A percentile compares a stretch with the other conserved stretches of the same genome.
phyloP scores from a whole-genome alignment of 768 basidiomycete species.

The Botryobasidium botryosum region DNA sequence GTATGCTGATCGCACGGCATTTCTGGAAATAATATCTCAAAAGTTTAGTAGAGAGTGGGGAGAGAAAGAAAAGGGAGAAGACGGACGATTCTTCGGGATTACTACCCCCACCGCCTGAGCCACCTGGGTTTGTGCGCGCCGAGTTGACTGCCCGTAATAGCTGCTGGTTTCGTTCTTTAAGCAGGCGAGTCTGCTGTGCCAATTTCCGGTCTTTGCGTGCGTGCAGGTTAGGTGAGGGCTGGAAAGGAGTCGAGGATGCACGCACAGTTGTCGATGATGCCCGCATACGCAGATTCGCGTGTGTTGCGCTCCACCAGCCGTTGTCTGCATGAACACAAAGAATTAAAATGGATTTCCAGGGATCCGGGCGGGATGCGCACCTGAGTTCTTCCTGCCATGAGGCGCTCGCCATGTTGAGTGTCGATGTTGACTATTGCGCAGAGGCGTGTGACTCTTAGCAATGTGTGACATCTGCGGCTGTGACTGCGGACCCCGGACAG shows the following conservation, averaged over 20 bases:
- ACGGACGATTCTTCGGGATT: constrained; percentile 32
- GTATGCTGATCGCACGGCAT: constrained; percentile 75
- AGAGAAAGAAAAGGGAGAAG: constrained; percentile 1
- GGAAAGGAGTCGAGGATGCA: constrained; percentile 12
- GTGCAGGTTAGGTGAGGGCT: constrained; percentile 6
- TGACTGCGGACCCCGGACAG: too few species aligned
- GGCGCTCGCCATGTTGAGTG: constrained; percentile 11
- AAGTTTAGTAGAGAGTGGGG: constrained; percentile 2
- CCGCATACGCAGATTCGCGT: constrained; percentile 61
- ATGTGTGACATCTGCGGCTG: too few species aligned
- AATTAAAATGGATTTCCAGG: not conserved
- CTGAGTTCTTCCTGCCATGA: constrained; percentile 11
- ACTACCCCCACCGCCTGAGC: not conserved
- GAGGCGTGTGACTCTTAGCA: too few species aligned
- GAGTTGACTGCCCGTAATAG: constrained; percentile 70
- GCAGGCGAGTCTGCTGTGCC: constrained; percentile 77
- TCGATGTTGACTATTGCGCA: too few species aligned
- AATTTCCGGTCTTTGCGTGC: constrained; percentile 57
- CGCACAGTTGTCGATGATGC: constrained; percentile 87
- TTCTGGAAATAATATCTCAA: constrained; percentile 27
- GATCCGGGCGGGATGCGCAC: not conserved
- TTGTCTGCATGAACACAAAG: constrained; percentile 29
- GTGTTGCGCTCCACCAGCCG: constrained; percentile 73
- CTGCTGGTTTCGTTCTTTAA: constrained; percentile 84
- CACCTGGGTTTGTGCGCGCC: constrained; percentile 41